Conservation (phyloP, 2,329 filamentous ascomycete species). For the Xylariaceae sp. region DNA sequence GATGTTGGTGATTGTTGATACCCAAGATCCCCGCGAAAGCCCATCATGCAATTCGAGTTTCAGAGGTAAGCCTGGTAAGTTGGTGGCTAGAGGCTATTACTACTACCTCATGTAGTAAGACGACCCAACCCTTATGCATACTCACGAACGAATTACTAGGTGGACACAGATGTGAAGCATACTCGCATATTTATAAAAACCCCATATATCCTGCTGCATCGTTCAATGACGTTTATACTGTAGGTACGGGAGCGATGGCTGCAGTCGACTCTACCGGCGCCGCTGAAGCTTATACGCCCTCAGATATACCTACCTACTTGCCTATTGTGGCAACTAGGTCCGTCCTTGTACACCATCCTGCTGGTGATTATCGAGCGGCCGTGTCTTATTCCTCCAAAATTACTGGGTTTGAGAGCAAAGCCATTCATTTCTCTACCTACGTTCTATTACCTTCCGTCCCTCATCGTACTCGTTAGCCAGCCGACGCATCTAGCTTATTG, state of each 20-base stretch:
- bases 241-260: conserved; percentile 3
- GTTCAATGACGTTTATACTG: not conserved
- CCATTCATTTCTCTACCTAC: conserved; percentile 2
- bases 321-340: conserved; percentile 20
- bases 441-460: not conserved
- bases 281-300: conserved; percentile 10
- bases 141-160: conserved; percentile 3
- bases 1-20: conserved; percentile 1
- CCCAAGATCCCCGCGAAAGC: not conserved
- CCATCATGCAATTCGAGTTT: conserved; percentile 16
- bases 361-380: conserved; percentile 5
- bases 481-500: too few species aligned
- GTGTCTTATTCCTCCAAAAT: not conserved
- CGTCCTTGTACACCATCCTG: conserved; percentile 13
- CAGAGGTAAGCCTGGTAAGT: conserved; percentile 10
- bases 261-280: conserved; percentile 4
- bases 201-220: conserved; percentile 6
- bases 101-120: conserved; percentile 23
- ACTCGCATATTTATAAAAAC: conserved; percentile 19
- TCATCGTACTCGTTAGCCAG: not conserved
- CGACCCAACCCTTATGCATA: conserved; percentile 10
- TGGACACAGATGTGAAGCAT: not conserved
- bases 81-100: conserved; percentile 9
- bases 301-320: conserved; percentile 6
- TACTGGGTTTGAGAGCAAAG: conserved; percentile 9